phyloP scores from a whole-genome alignment of 1,284 basidiomycete genomes.

The Pisolithus thermaeus region DNA sequence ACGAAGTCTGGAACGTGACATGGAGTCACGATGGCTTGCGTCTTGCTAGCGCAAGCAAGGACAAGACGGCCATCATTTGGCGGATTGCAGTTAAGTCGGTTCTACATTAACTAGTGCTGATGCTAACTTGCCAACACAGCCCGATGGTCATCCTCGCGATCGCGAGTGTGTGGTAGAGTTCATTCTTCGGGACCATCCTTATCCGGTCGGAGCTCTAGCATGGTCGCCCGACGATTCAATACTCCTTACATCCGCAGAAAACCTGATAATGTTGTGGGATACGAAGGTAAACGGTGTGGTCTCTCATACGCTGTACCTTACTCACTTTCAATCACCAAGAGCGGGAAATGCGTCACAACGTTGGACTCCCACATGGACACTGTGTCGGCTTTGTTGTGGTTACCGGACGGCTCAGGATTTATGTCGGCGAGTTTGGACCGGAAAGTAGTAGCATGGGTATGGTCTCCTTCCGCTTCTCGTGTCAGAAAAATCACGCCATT shows the following conservation, averaged over 20 bases:
- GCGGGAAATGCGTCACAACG: slow-evolving; percentile 58
- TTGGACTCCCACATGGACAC: slow-evolving; percentile 76
- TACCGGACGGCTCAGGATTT: slow-evolving; percentile 86
- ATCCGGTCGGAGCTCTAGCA: slow-evolving; percentile 73
- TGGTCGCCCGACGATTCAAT: slow-evolving; percentile 88
- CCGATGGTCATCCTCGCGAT: slow-evolving; percentile 43
- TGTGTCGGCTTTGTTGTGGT: slow-evolving; percentile 84
- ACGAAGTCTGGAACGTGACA: slow-evolving; percentile 94
- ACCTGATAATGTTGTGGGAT: slow-evolving; percentile 83
- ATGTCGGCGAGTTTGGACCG: slow-evolving; percentile 88
- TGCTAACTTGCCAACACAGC: slow-evolving; percentile 25
- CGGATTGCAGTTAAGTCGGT: slow-evolving; percentile 59
- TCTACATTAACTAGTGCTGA: slow-evolving; percentile 7
- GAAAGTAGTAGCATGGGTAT: slow-evolving; percentile 84
- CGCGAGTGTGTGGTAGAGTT: slow-evolving; percentile 57
- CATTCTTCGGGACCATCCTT: slow-evolving; percentile 69
- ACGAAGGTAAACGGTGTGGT: slow-evolving; percentile 49
- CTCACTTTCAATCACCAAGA: slow-evolving; percentile 37
- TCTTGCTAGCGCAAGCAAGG: slow-evolving; percentile 86
- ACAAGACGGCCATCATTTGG: slow-evolving; percentile 89
- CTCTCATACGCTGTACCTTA: neutral
- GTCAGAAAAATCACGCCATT: slow-evolving; percentile 11
- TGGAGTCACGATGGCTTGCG: slow-evolving; percentile 89
- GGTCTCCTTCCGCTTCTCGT: slow-evolving; percentile 20
- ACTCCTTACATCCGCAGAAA: slow-evolving; percentile 77